Evolutionary conservation across 192 early-diverging fungal genomes (phyloP), one percentile per base, ranked within the genome.

Genomic region (Gaertneriomyces semiglobifer): DNA sequence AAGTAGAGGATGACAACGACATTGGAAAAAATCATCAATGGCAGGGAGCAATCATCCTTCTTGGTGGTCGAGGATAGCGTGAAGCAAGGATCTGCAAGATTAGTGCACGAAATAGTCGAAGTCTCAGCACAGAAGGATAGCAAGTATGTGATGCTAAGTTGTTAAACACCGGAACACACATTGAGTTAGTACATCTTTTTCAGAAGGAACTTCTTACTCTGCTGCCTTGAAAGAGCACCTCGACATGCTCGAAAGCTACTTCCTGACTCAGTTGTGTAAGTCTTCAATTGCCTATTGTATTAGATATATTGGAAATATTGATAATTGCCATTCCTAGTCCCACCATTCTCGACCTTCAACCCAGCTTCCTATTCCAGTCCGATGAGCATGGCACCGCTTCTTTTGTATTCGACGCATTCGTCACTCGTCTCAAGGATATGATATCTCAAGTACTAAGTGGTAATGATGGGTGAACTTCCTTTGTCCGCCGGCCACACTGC

Each of bases 11-110:
- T 33, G 25, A 33, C 6, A 52, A 52, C 56, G 33, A 58, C 56
- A 14, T 33, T 58, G 14, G 56, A 16, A 6, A 16, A 38, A 38
- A 16, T 58, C 33, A 16, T 58, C 16, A 58, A 58, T 44, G 16
- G 4, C 57, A 68, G 60, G 47, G 66, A 68, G 52, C 33, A 16
- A n/a, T 60, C 66, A 9, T 20, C 66, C 7, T 40, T 68, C 8
- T 44, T 63, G 11, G 68, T 70, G 9, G 53, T 70, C 25, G 68
- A 70, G 38, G 68, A 70, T 52, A 62, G 60, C 5, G 16, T 59
- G 8, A 41, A 42, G 43, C 68, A 70, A 46, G n/a, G 4, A 39
- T 52, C 25, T 33, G 25, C 25, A 33, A 33, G 25, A 33, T 33
- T 33, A 33, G 25, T 33, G 25, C 25, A 33, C 42, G 25, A 55